A percentile compares a stretch with the other conserved stretches of the same genome.
Evolutionary conservation across 208 protist species (phyloP).

Genomic region (Leishmania martiniquensis): DNA sequence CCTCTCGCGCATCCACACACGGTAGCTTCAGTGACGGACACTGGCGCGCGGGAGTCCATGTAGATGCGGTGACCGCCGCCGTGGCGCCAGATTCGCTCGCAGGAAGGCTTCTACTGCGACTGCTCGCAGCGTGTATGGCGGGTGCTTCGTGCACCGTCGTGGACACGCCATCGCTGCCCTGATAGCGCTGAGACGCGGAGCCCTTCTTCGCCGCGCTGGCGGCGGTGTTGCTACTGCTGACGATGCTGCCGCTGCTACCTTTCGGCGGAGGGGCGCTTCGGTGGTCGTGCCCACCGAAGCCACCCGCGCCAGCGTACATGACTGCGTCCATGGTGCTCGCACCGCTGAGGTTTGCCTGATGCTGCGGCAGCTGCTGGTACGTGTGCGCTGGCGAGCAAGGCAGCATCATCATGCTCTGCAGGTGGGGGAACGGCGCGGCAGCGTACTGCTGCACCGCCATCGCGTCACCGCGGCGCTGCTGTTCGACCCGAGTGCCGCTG

Average conservation of each 20-base stretch:
- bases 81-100: not conserved
- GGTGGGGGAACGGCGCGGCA: constrained; percentile 2
- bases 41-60: not conserved
- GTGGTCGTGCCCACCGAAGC: not conserved
- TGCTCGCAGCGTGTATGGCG: not conserved
- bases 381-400: not conserved
- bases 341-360: not conserved
- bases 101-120: not conserved
- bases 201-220: not conserved
- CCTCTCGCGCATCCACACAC: constrained; percentile 21
- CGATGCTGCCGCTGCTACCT: not conserved
- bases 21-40: constrained; percentile 20
- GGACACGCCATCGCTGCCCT: not conserved
- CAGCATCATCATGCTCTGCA: constrained; percentile 7
- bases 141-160: not conserved
- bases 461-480: not conserved
- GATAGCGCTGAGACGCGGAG: not conserved
- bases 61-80: not conserved
- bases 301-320: not conserved
- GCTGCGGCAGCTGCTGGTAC: constrained; percentile 6
- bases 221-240: not conserved
- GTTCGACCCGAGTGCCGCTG: not conserved
- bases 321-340: not conserved
- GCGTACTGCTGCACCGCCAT: not conserved
- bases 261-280: not conserved